These are phyloP conservation scores for Xylariaceae sp. DNA, from an alignment of 2,329 filamentous ascomycete genomes.

Conservation along the genomic window DNA sequence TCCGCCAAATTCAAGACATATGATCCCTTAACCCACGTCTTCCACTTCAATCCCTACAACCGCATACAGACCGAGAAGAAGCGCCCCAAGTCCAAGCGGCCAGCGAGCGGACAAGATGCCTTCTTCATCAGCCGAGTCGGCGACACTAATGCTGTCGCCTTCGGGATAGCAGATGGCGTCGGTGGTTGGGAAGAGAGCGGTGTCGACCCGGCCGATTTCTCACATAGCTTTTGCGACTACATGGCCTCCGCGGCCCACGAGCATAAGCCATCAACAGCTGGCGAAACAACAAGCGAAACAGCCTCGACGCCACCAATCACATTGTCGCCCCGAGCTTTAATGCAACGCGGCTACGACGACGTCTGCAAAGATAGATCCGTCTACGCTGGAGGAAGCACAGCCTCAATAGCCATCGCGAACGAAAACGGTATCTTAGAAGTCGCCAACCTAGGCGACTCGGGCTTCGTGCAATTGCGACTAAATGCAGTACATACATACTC, in stretches of 20 bases:
- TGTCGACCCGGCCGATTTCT: constrained; percentile 92
- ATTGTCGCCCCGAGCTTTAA: constrained; percentile 64
- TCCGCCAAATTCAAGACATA: constrained; percentile 68
- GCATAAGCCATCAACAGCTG: constrained; percentile 44
- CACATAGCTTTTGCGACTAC: constrained; percentile 86
- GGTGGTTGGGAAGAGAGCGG: constrained; percentile 92
- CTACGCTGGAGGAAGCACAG: constrained; percentile 83
- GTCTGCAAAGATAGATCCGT: constrained; percentile 72
- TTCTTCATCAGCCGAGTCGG: constrained; percentile 89
- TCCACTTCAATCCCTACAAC: constrained; percentile 67
- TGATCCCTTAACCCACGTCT: constrained; percentile 64
- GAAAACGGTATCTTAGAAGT: constrained; percentile 74
- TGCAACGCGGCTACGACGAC: constrained; percentile 80
- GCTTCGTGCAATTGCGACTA: constrained; percentile 80
- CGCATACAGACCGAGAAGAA: constrained; percentile 51
- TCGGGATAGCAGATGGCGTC: constrained; percentile 91
- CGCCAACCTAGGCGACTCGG: constrained; percentile 93
- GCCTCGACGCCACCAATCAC: constrained; percentile 28
- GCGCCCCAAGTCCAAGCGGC: constrained; percentile 56
- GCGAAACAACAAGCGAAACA: too few relatives aligned
- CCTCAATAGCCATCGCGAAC: constrained; percentile 76
- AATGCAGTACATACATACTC: constrained; percentile 83
- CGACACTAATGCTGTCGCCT: constrained; percentile 65
- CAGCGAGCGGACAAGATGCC: constrained; percentile 86
- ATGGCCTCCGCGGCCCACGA: constrained; percentile 76